Evolutionary conservation across 345 rosid species (phyloP).

Genomic region (Eucalyptus lansdowneana): DNA sequence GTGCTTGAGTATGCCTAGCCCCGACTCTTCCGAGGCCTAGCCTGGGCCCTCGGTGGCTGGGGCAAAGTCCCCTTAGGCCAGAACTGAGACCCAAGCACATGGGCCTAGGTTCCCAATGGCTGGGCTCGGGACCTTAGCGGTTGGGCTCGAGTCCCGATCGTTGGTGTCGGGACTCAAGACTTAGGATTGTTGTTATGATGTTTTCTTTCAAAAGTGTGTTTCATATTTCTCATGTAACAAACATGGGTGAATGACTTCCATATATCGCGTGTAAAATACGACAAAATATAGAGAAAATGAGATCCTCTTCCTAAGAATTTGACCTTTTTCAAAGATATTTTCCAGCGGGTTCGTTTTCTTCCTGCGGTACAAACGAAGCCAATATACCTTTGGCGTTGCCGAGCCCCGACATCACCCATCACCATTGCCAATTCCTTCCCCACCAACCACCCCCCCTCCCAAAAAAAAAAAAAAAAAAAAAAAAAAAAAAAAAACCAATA

Average conservation of each 20-base stretch:
- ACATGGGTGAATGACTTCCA: background rate
- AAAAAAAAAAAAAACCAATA: no score
- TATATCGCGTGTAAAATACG: background rate
- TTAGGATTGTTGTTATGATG: background rate
- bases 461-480: no score
- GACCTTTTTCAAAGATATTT: no score
- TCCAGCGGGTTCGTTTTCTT: background rate
- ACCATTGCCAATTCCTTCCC: no score
- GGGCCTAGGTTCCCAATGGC: background rate
- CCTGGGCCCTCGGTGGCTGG: fast-evolving
- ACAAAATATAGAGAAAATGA: background rate
- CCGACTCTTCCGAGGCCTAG: fast-evolving
- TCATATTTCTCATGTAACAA: background rate
- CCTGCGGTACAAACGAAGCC: background rate
- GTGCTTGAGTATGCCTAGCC: background rate
- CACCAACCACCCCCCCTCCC: no score
- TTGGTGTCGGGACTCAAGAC: background rate
- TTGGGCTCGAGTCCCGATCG: background rate
- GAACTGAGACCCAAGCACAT: background rate
- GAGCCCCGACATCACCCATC: background rate
- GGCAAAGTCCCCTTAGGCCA: background rate
- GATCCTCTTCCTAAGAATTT: background rate
- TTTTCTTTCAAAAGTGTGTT: background rate
- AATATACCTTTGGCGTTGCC: background rate
- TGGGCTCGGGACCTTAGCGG: background rate